Evolutionary conservation across 1,284 basidiomycete species (phyloP).

Genomic region (Sanghuangporus sanghuang): DNA sequence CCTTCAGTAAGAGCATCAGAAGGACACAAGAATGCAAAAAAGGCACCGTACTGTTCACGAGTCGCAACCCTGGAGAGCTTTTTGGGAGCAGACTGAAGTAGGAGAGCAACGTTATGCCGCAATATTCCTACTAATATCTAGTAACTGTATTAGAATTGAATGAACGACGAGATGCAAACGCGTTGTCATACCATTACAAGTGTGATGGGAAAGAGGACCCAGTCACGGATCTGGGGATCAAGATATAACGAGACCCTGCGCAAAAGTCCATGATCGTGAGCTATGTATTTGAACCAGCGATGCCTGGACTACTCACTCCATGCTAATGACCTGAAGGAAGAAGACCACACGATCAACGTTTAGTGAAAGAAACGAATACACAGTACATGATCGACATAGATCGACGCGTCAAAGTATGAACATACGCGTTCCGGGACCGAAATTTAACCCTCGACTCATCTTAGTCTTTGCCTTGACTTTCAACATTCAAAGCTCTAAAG

Average conservation of each 20-base stretch:
- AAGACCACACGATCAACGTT: background rate
- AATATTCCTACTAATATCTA: slow-evolving; percentile 93
- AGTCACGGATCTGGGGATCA: slow-evolving; percentile 90
- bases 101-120: slow-evolving; percentile 86
- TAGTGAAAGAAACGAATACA: background rate
- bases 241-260: slow-evolving; percentile 75
- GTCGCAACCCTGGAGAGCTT: slow-evolving; percentile 72
- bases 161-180: background rate
- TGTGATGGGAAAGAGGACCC: slow-evolving; percentile 96
- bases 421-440: background rate
- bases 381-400: background rate
- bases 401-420: background rate
- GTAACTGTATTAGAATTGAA: background rate
- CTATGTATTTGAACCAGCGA: background rate
- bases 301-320: slow-evolving; percentile 11
- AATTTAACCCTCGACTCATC: background rate
- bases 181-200: slow-evolving; percentile 78
- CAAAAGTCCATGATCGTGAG: slow-evolving; percentile 22
- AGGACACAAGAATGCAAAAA: background rate
- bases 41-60: slow-evolving; percentile 82
- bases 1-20: slow-evolving; percentile 36
- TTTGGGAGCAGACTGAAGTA: slow-evolving; percentile 85
- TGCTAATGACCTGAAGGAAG: slow-evolving; percentile 4
- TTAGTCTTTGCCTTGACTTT: background rate
- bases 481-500: background rate